phyloP scores from a whole-genome alignment of 768 basidiomycete species.

The Calocybe gangraenosa region DNA sequence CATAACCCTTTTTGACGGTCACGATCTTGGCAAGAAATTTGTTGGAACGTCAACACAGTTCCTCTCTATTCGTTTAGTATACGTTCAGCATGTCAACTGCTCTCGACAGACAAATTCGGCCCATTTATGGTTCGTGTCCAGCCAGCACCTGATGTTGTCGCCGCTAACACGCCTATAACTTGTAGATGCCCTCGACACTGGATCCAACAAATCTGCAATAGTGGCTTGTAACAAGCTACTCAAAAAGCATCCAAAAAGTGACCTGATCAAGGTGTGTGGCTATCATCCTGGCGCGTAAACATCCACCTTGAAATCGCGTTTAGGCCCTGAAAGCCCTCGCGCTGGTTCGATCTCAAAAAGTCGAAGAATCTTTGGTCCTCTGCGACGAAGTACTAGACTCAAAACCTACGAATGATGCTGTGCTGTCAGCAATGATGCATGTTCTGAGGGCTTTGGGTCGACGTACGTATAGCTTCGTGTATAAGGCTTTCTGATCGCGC shows the following conservation, averaged over 20 bases:
- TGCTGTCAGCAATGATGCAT: slow-evolving; percentile 79
- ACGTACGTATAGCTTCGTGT: slow-evolving; percentile 30
- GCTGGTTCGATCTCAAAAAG: slow-evolving; percentile 78
- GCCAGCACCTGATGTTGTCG: neutral
- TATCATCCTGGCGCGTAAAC: slow-evolving; percentile 9
- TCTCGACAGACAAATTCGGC: slow-evolving; percentile 78
- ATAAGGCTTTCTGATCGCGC: slow-evolving; percentile 4
- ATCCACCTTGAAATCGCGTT: neutral
- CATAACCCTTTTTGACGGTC: no score
- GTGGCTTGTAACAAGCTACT: slow-evolving; percentile 83
- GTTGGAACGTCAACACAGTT: neutral
- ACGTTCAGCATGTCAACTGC: slow-evolving; percentile 46
- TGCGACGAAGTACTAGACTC: slow-evolving; percentile 77
- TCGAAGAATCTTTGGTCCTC: slow-evolving; percentile 74
- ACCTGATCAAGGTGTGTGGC: slow-evolving; percentile 58
- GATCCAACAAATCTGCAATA: slow-evolving; percentile 83
- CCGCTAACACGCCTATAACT: neutral
- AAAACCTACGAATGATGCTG: slow-evolving; percentile 70
- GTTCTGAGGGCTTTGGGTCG: slow-evolving; percentile 77
- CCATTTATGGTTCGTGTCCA: slow-evolving; percentile 66
- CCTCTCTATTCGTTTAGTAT: neutral
- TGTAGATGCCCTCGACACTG: slow-evolving; percentile 80
- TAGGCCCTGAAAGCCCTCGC: slow-evolving; percentile 85
- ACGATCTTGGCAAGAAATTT: no score
- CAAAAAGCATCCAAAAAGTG: slow-evolving; percentile 78